Evolutionary conservation across 192 early-diverging fungal species (phyloP).

Genomic region (Allomyces javanicus): DNA sequence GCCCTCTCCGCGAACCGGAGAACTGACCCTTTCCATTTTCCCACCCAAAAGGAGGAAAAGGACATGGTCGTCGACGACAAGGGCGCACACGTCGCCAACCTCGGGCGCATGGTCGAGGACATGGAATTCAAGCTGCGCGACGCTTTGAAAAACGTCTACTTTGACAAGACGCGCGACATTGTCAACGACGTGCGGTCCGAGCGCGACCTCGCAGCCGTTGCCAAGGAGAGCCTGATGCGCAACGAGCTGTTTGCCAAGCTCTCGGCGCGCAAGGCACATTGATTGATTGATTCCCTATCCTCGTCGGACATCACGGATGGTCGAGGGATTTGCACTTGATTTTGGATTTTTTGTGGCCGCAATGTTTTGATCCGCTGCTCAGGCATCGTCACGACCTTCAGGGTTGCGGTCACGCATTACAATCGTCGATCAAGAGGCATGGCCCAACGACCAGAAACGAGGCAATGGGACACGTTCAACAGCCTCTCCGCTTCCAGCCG

Average conservation of each 20-base stretch:
- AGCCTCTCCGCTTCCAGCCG: too few species aligned
- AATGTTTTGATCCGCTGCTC: too few species aligned
- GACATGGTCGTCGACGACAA: slow-evolving; percentile 58
- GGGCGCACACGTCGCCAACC: slow-evolving; percentile 68
- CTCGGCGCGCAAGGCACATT: slow-evolving; percentile 20
- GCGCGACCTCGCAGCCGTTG: slow-evolving; percentile 49
- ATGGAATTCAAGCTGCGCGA: slow-evolving; percentile 98
- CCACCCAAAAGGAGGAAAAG: slow-evolving; percentile 32
- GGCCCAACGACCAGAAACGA: too few species aligned
- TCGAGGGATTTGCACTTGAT: too few species aligned
- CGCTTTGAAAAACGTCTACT: slow-evolving; percentile 82
- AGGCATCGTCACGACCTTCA: too few species aligned
- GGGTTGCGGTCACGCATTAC: too few species aligned
- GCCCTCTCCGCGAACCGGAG: neutral
- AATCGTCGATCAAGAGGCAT: too few species aligned
- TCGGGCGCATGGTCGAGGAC: slow-evolving; percentile 92
- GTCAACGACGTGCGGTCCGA: slow-evolving; percentile 77
- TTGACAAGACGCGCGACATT: slow-evolving; percentile 93
- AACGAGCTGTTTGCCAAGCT: slow-evolving; percentile 56
- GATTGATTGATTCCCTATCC: too few species aligned
- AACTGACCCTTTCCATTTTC: neutral
- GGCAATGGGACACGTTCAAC: too few species aligned
- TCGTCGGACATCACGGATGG: too few species aligned
- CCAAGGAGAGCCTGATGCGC: slow-evolving; percentile 57
- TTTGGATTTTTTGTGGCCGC: too few species aligned